phyloP scores from a whole-genome alignment of 768 basidiomycete genomes.

The Mycena sanguinolenta region DNA sequence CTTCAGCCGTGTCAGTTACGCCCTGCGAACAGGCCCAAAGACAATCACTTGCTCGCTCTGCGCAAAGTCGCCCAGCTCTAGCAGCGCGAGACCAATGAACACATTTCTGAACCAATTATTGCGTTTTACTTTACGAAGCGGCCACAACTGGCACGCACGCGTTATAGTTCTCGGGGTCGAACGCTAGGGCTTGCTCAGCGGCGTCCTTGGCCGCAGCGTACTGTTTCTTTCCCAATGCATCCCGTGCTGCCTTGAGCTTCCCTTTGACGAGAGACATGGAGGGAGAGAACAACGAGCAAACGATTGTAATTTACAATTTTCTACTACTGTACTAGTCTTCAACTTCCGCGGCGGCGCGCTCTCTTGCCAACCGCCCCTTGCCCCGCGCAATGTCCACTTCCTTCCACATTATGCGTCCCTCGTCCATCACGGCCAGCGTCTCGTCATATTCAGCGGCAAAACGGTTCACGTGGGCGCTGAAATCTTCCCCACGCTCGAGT shows the following conservation, averaged over 20 bases:
- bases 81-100: conserved; percentile 83
- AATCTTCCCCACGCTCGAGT: conserved; percentile 35
- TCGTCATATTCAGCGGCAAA: conserved; percentile 70
- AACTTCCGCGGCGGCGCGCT: conserved; percentile 45
- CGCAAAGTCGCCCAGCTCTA: conserved; percentile 79
- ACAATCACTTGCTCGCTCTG: conserved; percentile 85
- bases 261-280: conserved; percentile 69
- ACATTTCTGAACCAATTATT: conserved; percentile 71
- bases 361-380: conserved; percentile 79
- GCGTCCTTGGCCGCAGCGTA: conserved; percentile 75
- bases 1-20: conserved; percentile 54
- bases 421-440: conserved; percentile 57
- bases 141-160: conserved; percentile 69
- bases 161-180: conserved; percentile 87
- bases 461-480: conserved; percentile 52
- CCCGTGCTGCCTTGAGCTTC: conserved; percentile 85
- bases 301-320: not conserved
- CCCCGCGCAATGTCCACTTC: conserved; percentile 79
- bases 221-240: conserved; percentile 82
- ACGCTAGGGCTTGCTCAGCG: conserved; percentile 75
- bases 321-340: not conserved
- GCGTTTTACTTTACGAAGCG: not conserved
- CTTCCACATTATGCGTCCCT: conserved; percentile 71
- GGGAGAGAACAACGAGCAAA: not conserved
- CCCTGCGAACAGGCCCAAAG: conserved; percentile 6